Conservation (phyloP, 495 filamentous ascomycete genomes). For the Aspergillus kassunensis region DNA sequence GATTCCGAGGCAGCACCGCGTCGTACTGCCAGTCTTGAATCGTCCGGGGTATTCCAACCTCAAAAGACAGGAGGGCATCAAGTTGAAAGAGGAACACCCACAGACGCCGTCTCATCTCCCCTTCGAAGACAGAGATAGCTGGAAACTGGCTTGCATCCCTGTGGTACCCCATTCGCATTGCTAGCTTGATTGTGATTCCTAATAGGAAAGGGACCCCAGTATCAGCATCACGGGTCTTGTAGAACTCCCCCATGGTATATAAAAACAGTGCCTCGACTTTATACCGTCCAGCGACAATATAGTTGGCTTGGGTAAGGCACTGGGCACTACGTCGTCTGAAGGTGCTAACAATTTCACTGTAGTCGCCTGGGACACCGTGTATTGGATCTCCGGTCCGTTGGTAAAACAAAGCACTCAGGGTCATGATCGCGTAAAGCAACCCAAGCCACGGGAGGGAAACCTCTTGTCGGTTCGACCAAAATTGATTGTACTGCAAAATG, state of each 20-base stretch:
- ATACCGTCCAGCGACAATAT: conserved; percentile 7
- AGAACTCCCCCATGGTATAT: conserved; percentile 36
- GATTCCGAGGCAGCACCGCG: conserved; percentile 38
- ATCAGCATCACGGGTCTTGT: conserved; percentile 33
- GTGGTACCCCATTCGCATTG: conserved; percentile 47
- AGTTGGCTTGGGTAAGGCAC: conserved; percentile 13
- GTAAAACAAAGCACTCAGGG: conserved; percentile 28
- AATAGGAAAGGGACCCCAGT: conserved; percentile 35
- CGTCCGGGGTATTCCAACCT: conserved; percentile 43
- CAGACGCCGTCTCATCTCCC: conserved; percentile 44
- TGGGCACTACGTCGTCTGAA: conserved; percentile 11
- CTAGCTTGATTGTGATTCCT: conserved; percentile 35
- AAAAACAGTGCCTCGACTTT: conserved; percentile 36
- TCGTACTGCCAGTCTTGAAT: conserved; percentile 43
- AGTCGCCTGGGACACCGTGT: conserved; percentile 15
- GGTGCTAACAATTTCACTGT: conserved; percentile 4
- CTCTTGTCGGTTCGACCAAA: conserved; percentile 31
- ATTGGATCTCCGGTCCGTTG: conserved; percentile 28
- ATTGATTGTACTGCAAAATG: conserved; percentile 29
- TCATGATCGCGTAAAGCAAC: conserved; percentile 32
- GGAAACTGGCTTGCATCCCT: conserved; percentile 38
- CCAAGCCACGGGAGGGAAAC: conserved; percentile 37
- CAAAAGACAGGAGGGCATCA: conserved; percentile 41
- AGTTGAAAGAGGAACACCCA: conserved; percentile 39
- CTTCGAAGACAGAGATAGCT: conserved; percentile 34